Conservation (phyloP, 2,329 filamentous ascomycete genomes). For the Chrysoporthe austroafricana region DNA sequence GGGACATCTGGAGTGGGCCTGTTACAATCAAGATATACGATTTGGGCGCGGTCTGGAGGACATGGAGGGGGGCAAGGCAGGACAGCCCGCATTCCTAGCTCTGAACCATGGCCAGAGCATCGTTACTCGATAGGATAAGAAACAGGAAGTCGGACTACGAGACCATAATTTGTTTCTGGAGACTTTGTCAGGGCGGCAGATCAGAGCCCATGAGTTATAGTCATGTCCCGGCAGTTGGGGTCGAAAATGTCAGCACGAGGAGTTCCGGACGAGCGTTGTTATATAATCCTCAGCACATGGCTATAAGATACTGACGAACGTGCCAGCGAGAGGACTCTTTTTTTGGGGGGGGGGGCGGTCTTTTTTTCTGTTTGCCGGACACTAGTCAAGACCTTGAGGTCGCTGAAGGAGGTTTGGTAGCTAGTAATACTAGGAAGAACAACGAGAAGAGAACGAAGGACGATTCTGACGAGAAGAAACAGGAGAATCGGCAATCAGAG, state of each 20-base stretch:
- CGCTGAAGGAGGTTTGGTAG: no score
- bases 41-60: constrained; percentile 29
- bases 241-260: no score
- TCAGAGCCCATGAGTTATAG: neutral
- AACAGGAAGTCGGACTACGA: neutral
- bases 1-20: constrained; percentile 35
- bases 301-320: no score
- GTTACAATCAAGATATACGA: constrained; percentile 31
- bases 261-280: neutral
- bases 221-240: no score
- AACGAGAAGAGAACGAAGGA: no score
- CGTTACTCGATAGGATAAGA: neutral
- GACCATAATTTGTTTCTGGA: neutral
- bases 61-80: neutral
- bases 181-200: neutral
- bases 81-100: constrained; percentile 25
- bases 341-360: no score
- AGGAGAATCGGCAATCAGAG: no score
- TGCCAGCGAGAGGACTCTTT: no score
- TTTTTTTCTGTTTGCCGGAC: no score
- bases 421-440: no score
- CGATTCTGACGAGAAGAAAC: no score
- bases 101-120: constrained; percentile 32
- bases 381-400: no score
- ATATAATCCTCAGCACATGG: neutral